phyloP scores from a whole-genome alignment of 805 yeast species.

The Pichia membranifaciens region DNA sequence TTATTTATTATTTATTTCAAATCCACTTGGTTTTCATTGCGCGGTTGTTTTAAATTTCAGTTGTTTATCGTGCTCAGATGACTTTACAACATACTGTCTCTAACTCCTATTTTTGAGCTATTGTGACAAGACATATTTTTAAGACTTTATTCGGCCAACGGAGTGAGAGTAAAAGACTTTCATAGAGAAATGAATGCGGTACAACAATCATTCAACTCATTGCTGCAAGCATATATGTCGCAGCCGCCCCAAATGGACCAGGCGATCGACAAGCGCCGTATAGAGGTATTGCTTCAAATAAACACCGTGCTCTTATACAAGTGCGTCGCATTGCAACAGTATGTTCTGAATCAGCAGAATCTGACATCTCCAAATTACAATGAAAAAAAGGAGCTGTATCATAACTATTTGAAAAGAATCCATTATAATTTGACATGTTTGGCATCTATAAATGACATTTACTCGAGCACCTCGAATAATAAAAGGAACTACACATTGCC shows the following conservation, averaged over 20 bases:
- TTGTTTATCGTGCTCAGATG: too few species aligned
- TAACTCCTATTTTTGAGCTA: too few species aligned
- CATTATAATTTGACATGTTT: constrained; percentile 33
- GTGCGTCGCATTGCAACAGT: constrained; percentile 27
- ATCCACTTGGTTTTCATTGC: background rate
- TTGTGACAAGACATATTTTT: too few species aligned
- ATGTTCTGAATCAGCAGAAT: constrained; percentile 21
- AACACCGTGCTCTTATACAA: constrained; percentile 31
- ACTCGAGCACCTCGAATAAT: constrained; percentile 23
- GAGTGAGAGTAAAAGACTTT: too few species aligned
- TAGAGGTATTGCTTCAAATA: constrained; percentile 31
- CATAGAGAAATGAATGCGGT: constrained; percentile 4
- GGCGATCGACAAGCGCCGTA: constrained; percentile 31
- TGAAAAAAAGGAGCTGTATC: constrained; percentile 28
- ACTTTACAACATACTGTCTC: too few species aligned
- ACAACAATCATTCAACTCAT: constrained; percentile 16
- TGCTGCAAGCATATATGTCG: constrained; percentile 25
- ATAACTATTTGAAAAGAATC: constrained; percentile 32
- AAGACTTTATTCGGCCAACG: too few species aligned
- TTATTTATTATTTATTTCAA: background rate
- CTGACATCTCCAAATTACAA: constrained; percentile 19
- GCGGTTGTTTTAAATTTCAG: background rate
- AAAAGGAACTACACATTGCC: constrained; percentile 34
- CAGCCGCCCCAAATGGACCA: constrained; percentile 26
- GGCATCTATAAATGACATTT: constrained; percentile 34